phyloP scores from a whole-genome alignment of 495 filamentous ascomycete genomes.

The Trichoderma orchidacearum region DNA sequence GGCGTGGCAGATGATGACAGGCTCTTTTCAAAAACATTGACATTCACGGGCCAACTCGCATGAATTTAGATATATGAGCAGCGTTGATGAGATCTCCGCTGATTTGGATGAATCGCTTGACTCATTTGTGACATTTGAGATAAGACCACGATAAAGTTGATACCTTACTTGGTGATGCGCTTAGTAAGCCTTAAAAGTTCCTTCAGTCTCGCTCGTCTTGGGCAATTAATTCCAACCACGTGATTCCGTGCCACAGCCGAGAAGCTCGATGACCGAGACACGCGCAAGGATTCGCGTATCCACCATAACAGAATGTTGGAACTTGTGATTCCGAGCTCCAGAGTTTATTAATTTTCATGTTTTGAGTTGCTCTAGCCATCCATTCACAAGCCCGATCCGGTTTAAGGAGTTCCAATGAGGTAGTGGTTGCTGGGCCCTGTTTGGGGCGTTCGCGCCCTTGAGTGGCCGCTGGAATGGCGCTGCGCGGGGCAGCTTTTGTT shows the following conservation, averaged over 20 bases:
- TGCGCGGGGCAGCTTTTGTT: neutral
- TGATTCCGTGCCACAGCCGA: neutral
- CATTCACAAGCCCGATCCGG: neutral
- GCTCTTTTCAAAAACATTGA: slow-evolving; percentile 2
- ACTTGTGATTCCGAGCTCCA: neutral
- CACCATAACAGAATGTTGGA: neutral
- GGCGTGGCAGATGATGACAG: slow-evolving; percentile 3
- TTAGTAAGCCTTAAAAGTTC: neutral
- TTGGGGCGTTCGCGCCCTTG: neutral
- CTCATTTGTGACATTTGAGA: too few relatives aligned
- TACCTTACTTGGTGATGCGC: neutral
- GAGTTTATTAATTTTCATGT: too few relatives aligned
- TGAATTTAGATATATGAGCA: too few relatives aligned
- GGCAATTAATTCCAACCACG: too few relatives aligned
- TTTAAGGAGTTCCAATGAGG: neutral
- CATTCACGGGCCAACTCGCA: too few relatives aligned
- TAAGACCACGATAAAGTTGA: too few relatives aligned
- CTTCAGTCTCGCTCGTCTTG: neutral
- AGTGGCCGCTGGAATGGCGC: neutral
- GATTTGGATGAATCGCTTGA: too few relatives aligned
- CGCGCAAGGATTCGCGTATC: neutral
- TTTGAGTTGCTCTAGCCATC: neutral
- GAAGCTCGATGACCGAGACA: neutral
- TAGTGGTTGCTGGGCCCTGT: neutral
- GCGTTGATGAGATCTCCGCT: neutral